Conservation (phyloP, 2,329 filamentous ascomycete genomes). For the Albifimbria verrucaria region DNA sequence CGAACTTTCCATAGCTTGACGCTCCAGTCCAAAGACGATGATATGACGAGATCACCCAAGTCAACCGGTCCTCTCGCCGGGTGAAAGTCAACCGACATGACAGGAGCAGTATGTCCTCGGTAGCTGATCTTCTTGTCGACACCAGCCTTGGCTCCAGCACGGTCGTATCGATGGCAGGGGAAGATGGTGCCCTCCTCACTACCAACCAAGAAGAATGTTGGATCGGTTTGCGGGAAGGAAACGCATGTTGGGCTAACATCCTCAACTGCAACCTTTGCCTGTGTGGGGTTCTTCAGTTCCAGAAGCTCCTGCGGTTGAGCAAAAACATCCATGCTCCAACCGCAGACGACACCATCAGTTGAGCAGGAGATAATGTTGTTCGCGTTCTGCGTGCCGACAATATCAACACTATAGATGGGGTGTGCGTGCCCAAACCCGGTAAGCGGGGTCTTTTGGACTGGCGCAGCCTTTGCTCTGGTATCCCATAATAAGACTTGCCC, state of each 20-base stretch:
- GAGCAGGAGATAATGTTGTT: conserved; percentile 98
- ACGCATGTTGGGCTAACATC: conserved; percentile 93
- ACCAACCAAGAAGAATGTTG: conserved; percentile 95
- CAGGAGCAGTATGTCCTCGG: conserved; percentile 84
- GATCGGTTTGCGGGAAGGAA: conserved; percentile 90
- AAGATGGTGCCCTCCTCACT: conserved; percentile 97
- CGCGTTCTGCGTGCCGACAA: conserved; percentile 96
- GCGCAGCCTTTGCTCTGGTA: conserved; percentile 81
- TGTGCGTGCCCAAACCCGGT: conserved; percentile 95
- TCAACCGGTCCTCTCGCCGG: conserved; percentile 89
- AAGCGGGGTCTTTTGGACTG: conserved; percentile 92
- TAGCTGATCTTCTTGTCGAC: conserved; percentile 88
- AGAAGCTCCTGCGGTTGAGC: conserved; percentile 94
- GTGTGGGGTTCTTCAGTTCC: conserved; percentile 79
- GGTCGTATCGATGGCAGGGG: conserved; percentile 94
- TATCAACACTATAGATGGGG: conserved; percentile 90
- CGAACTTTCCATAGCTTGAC: conserved; percentile 96
- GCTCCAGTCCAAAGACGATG: conserved; percentile 93
- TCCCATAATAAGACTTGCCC: conserved; percentile 98
- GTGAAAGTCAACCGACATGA: conserved; percentile 96
- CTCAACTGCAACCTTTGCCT: conserved; percentile 74
- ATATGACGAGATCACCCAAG: conserved; percentile 88
- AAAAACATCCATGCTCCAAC: conserved; percentile 97
- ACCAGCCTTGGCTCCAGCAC: conserved; percentile 93
- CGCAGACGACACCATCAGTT: conserved; percentile 93